Percentiles rank a stretch among this genome's conserved stretches.
Evolutionary conservation across 176 grass and related monocot species (phyloP).

Genomic region (Eragrostis nindensis): DNA sequence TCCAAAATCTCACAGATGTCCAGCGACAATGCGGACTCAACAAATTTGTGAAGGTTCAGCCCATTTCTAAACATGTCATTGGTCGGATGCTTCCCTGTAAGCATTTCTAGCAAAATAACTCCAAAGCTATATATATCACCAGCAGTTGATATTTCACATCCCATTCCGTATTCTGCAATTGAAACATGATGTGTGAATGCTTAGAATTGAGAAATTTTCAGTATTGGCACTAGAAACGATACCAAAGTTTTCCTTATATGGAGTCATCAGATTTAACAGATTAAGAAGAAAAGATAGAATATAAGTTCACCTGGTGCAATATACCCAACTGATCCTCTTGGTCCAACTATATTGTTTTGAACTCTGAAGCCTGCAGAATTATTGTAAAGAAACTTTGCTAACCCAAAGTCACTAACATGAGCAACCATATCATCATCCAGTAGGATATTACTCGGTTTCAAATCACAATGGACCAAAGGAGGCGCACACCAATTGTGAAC

Average conservation of each 20-base stretch:
- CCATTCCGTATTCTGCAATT: conserved; percentile 11
- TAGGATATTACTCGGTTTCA: conserved; percentile 19
- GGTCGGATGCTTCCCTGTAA: not conserved
- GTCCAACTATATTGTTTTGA: not conserved
- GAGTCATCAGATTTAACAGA: too few species aligned
- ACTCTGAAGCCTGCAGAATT: not conserved
- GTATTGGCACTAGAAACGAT: not conserved
- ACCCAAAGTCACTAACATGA: conserved; percentile 47
- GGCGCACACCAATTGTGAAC: conserved; percentile 39
- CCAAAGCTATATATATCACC: conserved; percentile 1
- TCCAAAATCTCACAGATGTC: not conserved
- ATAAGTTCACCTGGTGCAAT: conserved; percentile 32
- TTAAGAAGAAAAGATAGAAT: not conserved
- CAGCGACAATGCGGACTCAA: not conserved
- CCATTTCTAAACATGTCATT: not conserved
- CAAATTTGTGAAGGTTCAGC: not conserved
- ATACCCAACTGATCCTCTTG: conserved; percentile 31
- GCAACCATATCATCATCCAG: conserved; percentile 29
- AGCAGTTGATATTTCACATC: not conserved
- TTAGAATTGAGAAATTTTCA: not conserved
- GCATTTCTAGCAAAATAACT: not conserved
- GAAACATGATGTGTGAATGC: not conserved
- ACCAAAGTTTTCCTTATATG: not conserved
- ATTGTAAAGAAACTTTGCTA: conserved; percentile 27
- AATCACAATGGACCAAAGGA: conserved; percentile 57